Percentiles rank a stretch among this genome's conserved stretches.
phyloP scores from a whole-genome alignment of 2,329 filamentous ascomycete genomes.

The Nannizziopsis arthrosporioides region DNA sequence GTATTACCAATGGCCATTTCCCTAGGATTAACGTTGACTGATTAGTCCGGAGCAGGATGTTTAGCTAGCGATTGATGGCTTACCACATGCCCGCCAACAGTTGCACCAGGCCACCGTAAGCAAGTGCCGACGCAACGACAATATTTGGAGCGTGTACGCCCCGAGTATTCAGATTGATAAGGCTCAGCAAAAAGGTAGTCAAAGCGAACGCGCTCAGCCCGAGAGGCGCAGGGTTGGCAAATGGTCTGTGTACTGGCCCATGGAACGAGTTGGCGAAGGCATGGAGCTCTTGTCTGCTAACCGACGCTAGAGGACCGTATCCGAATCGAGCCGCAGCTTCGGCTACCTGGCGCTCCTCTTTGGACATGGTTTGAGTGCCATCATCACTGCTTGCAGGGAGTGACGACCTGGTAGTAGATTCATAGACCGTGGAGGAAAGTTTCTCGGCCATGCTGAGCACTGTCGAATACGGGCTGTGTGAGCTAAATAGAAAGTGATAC shows the following conservation, averaged over 20 bases:
- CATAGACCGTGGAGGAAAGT: neutral
- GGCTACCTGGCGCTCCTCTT: conserved; percentile 36
- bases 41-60: neutral
- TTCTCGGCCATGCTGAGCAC: conserved; percentile 2
- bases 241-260: conserved; percentile 43
- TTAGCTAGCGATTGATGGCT: conserved; percentile 14
- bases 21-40: conserved; percentile 36
- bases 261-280: conserved; percentile 62
- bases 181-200: conserved; percentile 68
- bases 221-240: conserved; percentile 68
- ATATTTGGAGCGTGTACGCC: conserved; percentile 52
- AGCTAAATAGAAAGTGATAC: neutral
- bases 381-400: conserved; percentile 6
- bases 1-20: conserved; percentile 83
- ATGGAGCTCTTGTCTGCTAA: conserved; percentile 39
- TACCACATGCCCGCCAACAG: conserved; percentile 79
- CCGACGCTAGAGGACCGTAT: conserved; percentile 42
- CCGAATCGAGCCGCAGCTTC: conserved; percentile 37
- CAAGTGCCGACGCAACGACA: conserved; percentile 57
- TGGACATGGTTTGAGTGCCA: conserved; percentile 25
- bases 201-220: conserved; percentile 69
- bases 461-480: neutral
- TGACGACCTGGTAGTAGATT: conserved; percentile 6
- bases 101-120: conserved; percentile 68
- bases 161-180: conserved; percentile 58